Evolutionary conservation across 768 basidiomycete genomes (phyloP), one percentile per base, ranked within the genome.

Genomic region (Kwoniella botswanensis): DNA sequence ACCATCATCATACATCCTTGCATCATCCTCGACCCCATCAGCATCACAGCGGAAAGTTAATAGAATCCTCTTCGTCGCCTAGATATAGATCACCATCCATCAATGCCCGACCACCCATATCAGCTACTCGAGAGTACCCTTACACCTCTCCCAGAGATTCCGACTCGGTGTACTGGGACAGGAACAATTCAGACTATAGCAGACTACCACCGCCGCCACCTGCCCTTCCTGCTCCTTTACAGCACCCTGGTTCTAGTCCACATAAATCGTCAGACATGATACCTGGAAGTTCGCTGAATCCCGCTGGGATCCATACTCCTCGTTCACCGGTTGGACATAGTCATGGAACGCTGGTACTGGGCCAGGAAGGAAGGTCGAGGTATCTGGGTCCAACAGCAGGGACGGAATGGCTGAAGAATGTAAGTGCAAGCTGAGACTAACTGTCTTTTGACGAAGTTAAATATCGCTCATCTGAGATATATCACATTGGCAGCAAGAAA

Each of bases 391-490:
- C 75, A 9, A 62, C 67, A 9, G 75, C 75, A 11, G 75, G 68
- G 11, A 74, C 62, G 11, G 75, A 74, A 68, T 76, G 75, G 75
- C 41, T 76, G 15, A 71, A 68, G 53, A 67, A 76, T 60, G 75
- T 76, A 56, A 71, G 75, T 71, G 17, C 17, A 21, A 5, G 18
- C 22, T 11, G 24, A 26, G 18, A 65, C 26, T 7, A n/a, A 12
- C 26, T 22, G 13, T n/a, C 57, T 26, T 29, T 22, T 24, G 11
- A 26, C 17, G 6, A 41, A 12, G 5, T 41, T 5, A 15, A 35
- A 29, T 17, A 50, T 50, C 46, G 35, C 35, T 35, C 35, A 35
- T 35, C 35, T 35, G 41, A 17, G 54, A 13, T 21, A 22, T n/a
- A 22, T 44, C 50, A 22, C 55, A 10, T 0, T 46, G 35, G 21